These are phyloP conservation scores for Saturnispora kantuleensis DNA, from an alignment of 805 yeast species.

Conservation along the genomic window DNA sequence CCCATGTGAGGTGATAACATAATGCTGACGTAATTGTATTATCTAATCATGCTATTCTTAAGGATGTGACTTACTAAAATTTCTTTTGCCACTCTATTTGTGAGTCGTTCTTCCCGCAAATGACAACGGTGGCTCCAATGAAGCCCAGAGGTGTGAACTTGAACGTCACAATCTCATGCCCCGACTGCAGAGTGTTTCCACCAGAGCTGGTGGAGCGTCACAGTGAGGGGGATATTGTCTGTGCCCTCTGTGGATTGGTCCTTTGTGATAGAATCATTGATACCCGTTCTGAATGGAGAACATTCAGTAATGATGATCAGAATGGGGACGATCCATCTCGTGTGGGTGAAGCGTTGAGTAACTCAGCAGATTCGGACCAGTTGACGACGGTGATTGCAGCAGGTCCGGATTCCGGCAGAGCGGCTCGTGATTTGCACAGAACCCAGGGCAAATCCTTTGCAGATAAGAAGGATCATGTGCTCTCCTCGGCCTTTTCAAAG, in stretches of 20 bases:
- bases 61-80: background rate
- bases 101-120: background rate
- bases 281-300: conserved; percentile 97
- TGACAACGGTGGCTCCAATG: conserved; percentile 12
- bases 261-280: conserved; percentile 88
- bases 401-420: conserved; percentile 73
- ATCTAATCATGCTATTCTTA: background rate
- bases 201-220: conserved; percentile 93
- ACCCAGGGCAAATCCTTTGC: conserved; percentile 81
- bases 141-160: conserved; percentile 57
- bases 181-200: conserved; percentile 92
- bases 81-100: background rate
- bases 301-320: conserved; percentile 95
- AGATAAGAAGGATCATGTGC: conserved; percentile 79
- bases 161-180: conserved; percentile 84
- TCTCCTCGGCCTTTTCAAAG: conserved; percentile 81
- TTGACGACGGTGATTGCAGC: conserved; percentile 86
- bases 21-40: background rate
- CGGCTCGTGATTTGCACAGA: conserved; percentile 82
- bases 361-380: conserved; percentile 82
- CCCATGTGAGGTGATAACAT: too few species aligned
- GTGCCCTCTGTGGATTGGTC: conserved; percentile 94
- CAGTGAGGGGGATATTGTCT: conserved; percentile 97
- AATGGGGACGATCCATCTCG: conserved; percentile 98
- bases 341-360: conserved; percentile 97